Evolutionary conservation across 441 rosid species (phyloP).

Genomic region (Jatropha podagrica): DNA sequence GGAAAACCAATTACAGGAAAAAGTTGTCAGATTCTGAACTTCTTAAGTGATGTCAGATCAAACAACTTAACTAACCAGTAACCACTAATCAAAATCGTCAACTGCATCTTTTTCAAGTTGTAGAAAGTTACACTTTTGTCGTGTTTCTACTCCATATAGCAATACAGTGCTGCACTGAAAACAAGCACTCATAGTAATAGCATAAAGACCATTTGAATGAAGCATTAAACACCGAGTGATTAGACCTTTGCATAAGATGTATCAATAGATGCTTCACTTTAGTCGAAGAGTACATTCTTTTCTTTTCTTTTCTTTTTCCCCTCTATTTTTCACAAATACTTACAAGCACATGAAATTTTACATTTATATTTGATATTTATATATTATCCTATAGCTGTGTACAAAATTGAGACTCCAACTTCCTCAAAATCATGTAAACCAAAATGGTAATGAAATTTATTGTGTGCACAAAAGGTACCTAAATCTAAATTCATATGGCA

Average conservation of each 20-base stretch:
- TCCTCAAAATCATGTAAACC: slow-evolving; percentile 17
- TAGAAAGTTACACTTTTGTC: neutral
- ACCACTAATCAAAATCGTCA: neutral
- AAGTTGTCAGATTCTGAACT: slow-evolving; percentile 2
- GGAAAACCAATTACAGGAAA: slow-evolving; percentile 10
- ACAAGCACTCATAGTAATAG: neutral
- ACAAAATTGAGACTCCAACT: slow-evolving; percentile 27
- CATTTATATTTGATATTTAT: slow-evolving; percentile 16
- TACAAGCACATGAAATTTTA: slow-evolving; percentile 28
- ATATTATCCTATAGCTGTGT: slow-evolving; percentile 23
- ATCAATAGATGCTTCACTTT: no score
- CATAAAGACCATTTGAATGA: no score
- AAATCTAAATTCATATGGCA: slow-evolving; percentile 74
- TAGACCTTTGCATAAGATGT: neutral
- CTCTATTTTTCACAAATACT: slow-evolving; percentile 14
- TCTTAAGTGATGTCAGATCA: slow-evolving; percentile 5
- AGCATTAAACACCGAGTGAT: neutral
- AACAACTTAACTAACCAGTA: neutral
- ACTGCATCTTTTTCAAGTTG: neutral
- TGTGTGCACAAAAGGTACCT: slow-evolving; percentile 58
- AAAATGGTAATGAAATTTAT: slow-evolving; percentile 21
- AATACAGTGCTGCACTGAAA: neutral
- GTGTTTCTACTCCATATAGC: neutral
- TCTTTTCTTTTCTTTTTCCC: neutral
- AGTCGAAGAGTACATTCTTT: neutral